Evolutionary conservation across 352 stramenopile genomes (phyloP), one percentile per base, ranked within the genome.

Genomic region (Globisporangium emineosum): DNA sequence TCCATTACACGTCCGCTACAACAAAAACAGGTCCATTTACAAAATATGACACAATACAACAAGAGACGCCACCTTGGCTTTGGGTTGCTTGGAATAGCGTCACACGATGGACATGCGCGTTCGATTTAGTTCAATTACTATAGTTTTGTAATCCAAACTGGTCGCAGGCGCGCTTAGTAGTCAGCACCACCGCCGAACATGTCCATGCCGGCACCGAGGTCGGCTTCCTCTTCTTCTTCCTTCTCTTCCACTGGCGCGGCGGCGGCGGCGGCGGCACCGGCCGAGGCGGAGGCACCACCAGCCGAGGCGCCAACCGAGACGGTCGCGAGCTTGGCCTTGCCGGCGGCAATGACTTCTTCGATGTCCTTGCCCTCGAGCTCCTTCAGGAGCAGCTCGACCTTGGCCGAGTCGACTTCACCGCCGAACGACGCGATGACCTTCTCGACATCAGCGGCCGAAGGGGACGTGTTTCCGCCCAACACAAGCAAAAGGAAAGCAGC

Each of bases 331-430:
- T 96, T 96, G 23, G 70, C 78, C 77, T 94, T 90, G 73, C 87
- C 87, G 53, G 81, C 86, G n/a, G 74, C 79, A 71, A 96, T 79
- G 65, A 96, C 76, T 72, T 96, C 87, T 50, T 93, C 76, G 69
- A 94, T 79, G 79, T 92, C 85, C 81, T 96, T 96, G 77, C 86
- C 87, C 71, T 93, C 85, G 58, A 96, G 78, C 75, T 96, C 87
- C 79, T 94, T 94, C 49, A 96, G 58, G 43, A 96, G 80, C 57
- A 83, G 70, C 73, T 92, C 87, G 66, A 90, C 71, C 73, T 91
- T 81, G 67, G 84, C 85, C 65, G 83, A 67, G 72, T 96, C 79
- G 71, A 85, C 82, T 70, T 93, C 84, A 53, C 80, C 86, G 49
- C 86, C 87, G 75, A 94, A 93, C 64, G 85, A 80, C 57, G 77